Evolutionary conservation across 306 rosid species (phyloP).

Genomic region (Castanospermum australe): DNA sequence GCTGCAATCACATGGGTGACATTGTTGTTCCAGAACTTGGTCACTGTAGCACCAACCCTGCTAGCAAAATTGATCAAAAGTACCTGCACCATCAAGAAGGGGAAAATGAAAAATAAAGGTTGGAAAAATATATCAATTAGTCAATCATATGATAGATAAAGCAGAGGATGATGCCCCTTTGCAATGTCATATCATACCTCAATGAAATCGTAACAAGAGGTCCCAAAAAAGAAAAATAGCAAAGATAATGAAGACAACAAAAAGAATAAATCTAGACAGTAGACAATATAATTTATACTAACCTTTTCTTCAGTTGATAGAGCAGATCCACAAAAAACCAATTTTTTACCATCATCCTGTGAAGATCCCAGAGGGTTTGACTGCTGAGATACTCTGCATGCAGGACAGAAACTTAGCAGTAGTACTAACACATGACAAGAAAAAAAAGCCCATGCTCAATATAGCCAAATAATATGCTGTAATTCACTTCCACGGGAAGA

Average conservation of each 20-base stretch:
- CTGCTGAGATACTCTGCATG: constrained; percentile 46
- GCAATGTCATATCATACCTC: neutral
- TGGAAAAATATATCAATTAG: neutral
- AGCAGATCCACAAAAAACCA: constrained; percentile 87
- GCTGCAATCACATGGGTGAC: constrained; percentile 91
- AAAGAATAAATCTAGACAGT: neutral
- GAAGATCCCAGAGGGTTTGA: constrained; percentile 33
- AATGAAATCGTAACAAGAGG: neutral
- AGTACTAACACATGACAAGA: neutral
- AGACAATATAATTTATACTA: neutral
- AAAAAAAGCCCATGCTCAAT: neutral
- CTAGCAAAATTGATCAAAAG: constrained; percentile 59
- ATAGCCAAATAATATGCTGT: neutral
- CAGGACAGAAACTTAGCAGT: constrained; percentile 20
- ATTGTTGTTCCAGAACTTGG: constrained; percentile 69
- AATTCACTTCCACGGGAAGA: neutral
- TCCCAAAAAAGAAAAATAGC: neutral
- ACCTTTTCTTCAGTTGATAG: constrained; percentile 82
- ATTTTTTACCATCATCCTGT: constrained; percentile 23
- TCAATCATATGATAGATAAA: neutral
- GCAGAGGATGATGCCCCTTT: neutral
- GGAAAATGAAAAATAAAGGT: neutral
- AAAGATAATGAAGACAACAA: neutral
- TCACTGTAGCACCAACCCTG: constrained; percentile 58
- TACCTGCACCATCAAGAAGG: constrained; percentile 42